Evolutionary conservation across 768 basidiomycete genomes (phyloP).

Genomic region (Termitomyces sp.): DNA sequence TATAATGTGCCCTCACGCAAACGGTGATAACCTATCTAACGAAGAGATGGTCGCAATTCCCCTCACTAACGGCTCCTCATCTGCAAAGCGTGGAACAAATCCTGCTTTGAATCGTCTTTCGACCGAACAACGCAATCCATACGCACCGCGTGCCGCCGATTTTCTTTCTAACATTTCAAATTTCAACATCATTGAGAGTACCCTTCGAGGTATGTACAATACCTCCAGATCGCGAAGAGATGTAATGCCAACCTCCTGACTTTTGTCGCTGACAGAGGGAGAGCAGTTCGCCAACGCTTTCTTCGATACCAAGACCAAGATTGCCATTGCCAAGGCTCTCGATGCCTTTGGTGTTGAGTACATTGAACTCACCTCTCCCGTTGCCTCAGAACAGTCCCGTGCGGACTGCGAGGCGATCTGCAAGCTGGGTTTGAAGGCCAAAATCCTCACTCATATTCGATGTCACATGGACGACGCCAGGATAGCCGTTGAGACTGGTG

Average conservation of each 20-base stretch:
- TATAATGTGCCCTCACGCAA: constrained; percentile 62
- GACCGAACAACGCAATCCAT: constrained; percentile 62
- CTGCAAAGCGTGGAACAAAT: constrained; percentile 40
- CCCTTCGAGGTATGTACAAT: constrained; percentile 73
- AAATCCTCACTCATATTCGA: constrained; percentile 97
- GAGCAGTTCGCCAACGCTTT: constrained; percentile 99
- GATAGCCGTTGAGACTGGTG: constrained; percentile 96
- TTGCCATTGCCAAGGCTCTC: constrained; percentile 95
- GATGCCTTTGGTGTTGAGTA: constrained; percentile 99
- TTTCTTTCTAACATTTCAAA: constrained; percentile 90
- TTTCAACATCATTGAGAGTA: constrained; percentile 97
- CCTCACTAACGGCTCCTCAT: constrained; percentile 36
- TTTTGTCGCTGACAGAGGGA: constrained; percentile 59
- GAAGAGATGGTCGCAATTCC: constrained; percentile 74
- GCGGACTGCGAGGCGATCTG: constrained; percentile 97
- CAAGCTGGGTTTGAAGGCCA: constrained; percentile 94
- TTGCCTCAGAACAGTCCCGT: constrained; percentile 93
- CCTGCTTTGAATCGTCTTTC: constrained; percentile 29
- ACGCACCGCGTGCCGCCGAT: constrained; percentile 87
- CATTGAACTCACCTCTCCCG: constrained; percentile 98
- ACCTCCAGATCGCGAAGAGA: not conserved
- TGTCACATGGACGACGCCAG: constrained; percentile 99
- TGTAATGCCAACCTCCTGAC: constrained; percentile 7
- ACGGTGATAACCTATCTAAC: constrained; percentile 38
- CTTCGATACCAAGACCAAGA: constrained; percentile 99